phyloP scores from a whole-genome alignment of 2,329 filamentous ascomycete genomes.

The Trichoderma cornu-damae region DNA sequence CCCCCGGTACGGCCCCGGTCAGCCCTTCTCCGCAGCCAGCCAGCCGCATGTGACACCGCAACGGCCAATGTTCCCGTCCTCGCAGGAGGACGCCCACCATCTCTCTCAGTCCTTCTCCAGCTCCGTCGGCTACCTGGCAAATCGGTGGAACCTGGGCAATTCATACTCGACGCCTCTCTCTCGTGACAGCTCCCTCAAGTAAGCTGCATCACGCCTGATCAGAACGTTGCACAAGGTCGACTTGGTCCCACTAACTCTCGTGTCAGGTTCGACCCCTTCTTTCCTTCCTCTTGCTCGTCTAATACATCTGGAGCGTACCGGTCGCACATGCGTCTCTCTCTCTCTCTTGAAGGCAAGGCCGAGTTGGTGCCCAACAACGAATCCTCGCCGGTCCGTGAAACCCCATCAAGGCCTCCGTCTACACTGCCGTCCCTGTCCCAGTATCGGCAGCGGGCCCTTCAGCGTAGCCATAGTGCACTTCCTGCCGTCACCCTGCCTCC shows the following conservation, averaged over 20 bases:
- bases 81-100: conserved; percentile 27
- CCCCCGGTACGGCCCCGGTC: conserved; percentile 20
- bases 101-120: conserved; percentile 40
- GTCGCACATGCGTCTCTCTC: conserved; percentile 67
- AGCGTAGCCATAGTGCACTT: conserved; percentile 67
- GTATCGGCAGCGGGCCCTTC: conserved; percentile 50
- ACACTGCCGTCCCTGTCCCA: conserved; percentile 44
- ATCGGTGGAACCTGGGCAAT: conserved; percentile 51
- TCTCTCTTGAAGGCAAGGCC: conserved; percentile 87
- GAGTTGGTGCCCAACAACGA: conserved; percentile 68
- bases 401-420: conserved; percentile 44
- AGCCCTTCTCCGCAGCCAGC: conserved; percentile 6
- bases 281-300: conserved; percentile 39
- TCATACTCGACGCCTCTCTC: conserved; percentile 46
- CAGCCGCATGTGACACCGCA: conserved; percentile 22
- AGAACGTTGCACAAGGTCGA: not conserved
- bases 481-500: conserved; percentile 53
- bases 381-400: conserved; percentile 58
- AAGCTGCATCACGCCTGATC: conserved; percentile 22
- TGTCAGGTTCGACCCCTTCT: conserved; percentile 41
- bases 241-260: not conserved
- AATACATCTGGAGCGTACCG: conserved; percentile 37
- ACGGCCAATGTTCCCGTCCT: conserved; percentile 27
- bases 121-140: conserved; percentile 49
- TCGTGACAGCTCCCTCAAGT: conserved; percentile 46